Percentiles rank a stretch among this genome's conserved stretches.
phyloP scores from a whole-genome alignment of 805 yeast genomes.

The Wickerhamiella domercqiae region DNA sequence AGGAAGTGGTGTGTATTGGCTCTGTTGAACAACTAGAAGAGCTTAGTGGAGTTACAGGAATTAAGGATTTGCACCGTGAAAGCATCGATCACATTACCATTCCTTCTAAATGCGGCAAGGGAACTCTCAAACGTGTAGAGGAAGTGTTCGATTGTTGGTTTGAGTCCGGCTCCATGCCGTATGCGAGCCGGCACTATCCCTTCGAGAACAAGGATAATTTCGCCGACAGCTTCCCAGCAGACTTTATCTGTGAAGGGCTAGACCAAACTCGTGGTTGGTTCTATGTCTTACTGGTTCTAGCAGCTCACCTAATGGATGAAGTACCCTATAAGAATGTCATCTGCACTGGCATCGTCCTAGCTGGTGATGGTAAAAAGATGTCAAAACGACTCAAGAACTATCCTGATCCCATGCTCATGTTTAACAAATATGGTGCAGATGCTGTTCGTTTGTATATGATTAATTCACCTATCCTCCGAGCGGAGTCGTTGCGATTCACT shows the following conservation, averaged over 20 bases:
- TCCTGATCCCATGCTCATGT: slow-evolving; percentile 79
- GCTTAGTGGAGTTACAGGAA: slow-evolving; percentile 65
- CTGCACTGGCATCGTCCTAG: slow-evolving; percentile 91
- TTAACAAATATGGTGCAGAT: slow-evolving; percentile 91
- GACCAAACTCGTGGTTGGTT: slow-evolving; percentile 99
- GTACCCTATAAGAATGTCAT: slow-evolving; percentile 93
- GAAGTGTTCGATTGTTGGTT: slow-evolving; percentile 99
- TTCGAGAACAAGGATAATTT: slow-evolving; percentile 70
- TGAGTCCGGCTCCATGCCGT: slow-evolving; percentile 99
- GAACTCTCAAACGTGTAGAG: slow-evolving; percentile 74
- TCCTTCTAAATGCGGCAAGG: slow-evolving; percentile 83
- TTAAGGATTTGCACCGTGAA: slow-evolving; percentile 90
- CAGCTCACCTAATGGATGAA: slow-evolving; percentile 80
- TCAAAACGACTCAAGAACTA: slow-evolving; percentile 95
- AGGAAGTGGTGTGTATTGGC: slow-evolving; percentile 87
- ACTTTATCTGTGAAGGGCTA: slow-evolving; percentile 94
- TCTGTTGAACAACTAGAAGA: slow-evolving; percentile 75
- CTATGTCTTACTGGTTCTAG: slow-evolving; percentile 87
- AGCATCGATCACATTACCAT: slow-evolving; percentile 80
- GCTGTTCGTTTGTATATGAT: slow-evolving; percentile 90
- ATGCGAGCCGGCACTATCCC: slow-evolving; percentile 92
- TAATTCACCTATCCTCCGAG: slow-evolving; percentile 93
- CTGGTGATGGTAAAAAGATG: slow-evolving; percentile 98
- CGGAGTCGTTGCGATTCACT: slow-evolving; percentile 90
- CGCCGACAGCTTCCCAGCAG: slow-evolving; percentile 75